These are phyloP conservation scores for Clitopilus hobsonii DNA, from an alignment of 768 basidiomycete species.

Conservation along the genomic window DNA sequence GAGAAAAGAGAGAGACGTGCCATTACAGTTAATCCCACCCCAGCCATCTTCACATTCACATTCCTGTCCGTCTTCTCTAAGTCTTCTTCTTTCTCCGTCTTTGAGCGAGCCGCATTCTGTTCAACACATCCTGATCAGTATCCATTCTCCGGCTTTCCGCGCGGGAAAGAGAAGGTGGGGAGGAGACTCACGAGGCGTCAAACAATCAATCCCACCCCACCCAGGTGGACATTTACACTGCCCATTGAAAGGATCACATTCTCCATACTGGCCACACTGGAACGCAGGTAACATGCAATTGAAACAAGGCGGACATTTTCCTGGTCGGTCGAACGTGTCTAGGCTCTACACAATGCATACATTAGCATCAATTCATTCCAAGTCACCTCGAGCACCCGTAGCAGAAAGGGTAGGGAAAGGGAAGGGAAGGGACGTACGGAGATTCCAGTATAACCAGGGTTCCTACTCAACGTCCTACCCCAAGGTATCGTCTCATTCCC, in stretches of 20 bases:
- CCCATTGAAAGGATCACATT: constrained; percentile 88
- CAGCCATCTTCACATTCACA: constrained; percentile 95
- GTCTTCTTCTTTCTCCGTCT: constrained; percentile 80
- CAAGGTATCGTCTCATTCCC: too few species aligned
- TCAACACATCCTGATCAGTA: background rate
- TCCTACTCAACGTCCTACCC: too few species aligned
- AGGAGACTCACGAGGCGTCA: constrained; percentile 72
- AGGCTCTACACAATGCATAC: too few species aligned
- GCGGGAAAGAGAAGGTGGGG: background rate
- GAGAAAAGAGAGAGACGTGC: constrained; percentile 35
- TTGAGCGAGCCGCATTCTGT: constrained; percentile 94
- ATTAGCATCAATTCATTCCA: too few species aligned
- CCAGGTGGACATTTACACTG: constrained; percentile 96
- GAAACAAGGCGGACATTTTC: constrained; percentile 84
- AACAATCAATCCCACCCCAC: constrained; percentile 96
- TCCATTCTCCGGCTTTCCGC: background rate
- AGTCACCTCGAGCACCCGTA: too few species aligned
- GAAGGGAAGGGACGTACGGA: too few species aligned
- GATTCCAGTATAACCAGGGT: too few species aligned
- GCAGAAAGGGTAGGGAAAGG: too few species aligned
- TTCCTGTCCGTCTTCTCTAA: constrained; percentile 67
- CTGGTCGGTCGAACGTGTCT: constrained; percentile 21
- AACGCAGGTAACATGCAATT: constrained; percentile 93
- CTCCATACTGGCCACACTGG: constrained; percentile 87
- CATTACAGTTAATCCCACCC: constrained; percentile 97